Evolutionary conservation across 768 basidiomycete species (phyloP).

Genomic region (Podaxis sp.): DNA sequence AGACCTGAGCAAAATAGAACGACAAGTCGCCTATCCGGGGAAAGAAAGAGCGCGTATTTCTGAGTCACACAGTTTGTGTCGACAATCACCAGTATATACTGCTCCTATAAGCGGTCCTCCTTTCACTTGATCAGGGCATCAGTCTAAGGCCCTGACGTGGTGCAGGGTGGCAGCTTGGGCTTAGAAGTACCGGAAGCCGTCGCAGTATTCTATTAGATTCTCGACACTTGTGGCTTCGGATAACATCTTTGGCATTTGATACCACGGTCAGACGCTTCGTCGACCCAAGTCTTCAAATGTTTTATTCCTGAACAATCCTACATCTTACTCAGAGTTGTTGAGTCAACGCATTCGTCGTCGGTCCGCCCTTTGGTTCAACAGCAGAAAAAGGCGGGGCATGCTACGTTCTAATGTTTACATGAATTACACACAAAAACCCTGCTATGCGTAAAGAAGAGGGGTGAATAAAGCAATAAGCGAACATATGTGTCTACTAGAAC

Average conservation of each 20-base stretch:
- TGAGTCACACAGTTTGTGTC: conserved; percentile 75
- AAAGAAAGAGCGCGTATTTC: conserved; percentile 57
- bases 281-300: conserved; percentile 67
- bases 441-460: conserved; percentile 1
- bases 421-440: conserved; percentile 12
- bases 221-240: conserved; percentile 58
- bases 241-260: conserved; percentile 83
- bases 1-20: not conserved
- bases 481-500: conserved; percentile 11
- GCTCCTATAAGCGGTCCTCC: conserved; percentile 63
- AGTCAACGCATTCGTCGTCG: conserved; percentile 5
- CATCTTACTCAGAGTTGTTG: not conserved
- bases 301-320: not conserved
- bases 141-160: conserved; percentile 62
- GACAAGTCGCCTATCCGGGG: not conserved
- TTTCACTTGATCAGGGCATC: conserved; percentile 13
- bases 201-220: conserved; percentile 74
- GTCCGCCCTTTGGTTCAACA: conserved; percentile 74
- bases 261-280: conserved; percentile 84
- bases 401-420: conserved; percentile 55
- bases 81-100: conserved; percentile 89
- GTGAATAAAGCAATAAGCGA: conserved; percentile 6
- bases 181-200: conserved; percentile 56
- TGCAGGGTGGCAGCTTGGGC: conserved; percentile 71
- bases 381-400: conserved; percentile 64